Base-by-base conservation (phyloP, 176 grass and related monocot species). In the Olyra latifolia region DNA sequence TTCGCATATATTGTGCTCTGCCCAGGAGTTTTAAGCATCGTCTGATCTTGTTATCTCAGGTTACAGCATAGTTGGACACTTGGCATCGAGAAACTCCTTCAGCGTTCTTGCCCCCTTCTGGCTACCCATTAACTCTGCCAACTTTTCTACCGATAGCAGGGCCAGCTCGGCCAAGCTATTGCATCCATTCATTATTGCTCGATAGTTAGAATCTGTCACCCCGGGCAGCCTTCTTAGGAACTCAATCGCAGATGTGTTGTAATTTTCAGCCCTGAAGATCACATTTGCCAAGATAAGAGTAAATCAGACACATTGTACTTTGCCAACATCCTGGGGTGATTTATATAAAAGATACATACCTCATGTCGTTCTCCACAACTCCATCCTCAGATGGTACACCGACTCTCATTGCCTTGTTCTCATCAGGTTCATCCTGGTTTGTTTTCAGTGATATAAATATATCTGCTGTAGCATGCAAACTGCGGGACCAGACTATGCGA, bases 361-460 rank as follows among this genome's bases (percentile, higher is more conserved):
- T 95, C 66, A 91, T 86, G 74, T 93, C 92, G 71, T 98, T 76
- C 62, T 98, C 89, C 73, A 93, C 82, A 32, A 85, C 62, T 15
- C 95, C 95, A 56, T 98, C 90, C 81, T 94, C 90, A 19, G 90
- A 94, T 6, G 95, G 95, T 81, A 98, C 90, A 6, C 95, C 95
- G 16, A 95, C 88, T 73, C 92, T 86, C 82, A 91, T 94, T 23
- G 95, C 95, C 65, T 87, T 98, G 86, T 50, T 89, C 78, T 98
- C 92, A 29, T 98, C 95, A 62, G 95, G 92, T 88, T 98, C 95
- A 71, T 98, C 95, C 88, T 98, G 95, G 65, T 95, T 98, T 81
- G 81, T 65, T 87, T 98, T 98, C 7, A 98, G 86, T 22, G 95
- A 98, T 71, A 85, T 60, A 83, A 98, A 98, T 83, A 94, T 94